Evolutionary conservation across 2,329 filamentous ascomycete species (phyloP), one percentile per base, ranked within the genome.

Genomic region (Fusarium xyrophilum): DNA sequence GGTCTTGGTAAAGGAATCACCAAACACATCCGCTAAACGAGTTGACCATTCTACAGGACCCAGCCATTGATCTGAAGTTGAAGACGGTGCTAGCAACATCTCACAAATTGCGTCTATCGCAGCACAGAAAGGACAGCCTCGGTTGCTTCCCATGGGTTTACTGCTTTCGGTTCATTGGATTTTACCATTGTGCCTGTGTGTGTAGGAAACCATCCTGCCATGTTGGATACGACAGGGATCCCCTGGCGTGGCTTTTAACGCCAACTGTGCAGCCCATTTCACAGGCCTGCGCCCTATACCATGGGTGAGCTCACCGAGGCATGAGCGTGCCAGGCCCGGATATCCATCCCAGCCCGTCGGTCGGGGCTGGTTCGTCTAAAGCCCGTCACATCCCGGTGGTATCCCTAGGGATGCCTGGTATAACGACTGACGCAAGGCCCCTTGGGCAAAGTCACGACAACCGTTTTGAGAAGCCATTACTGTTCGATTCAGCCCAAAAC

Each of bases 321-420:
- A 38, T 52, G 53, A 63, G 38, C 47, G 58, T 46, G 52, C 57
- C 58, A 63, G 60, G 55, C 54, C 47, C 70, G 67, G 65, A 65
- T 39, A 70, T 70, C 63, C 46, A 72, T 71, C 65, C 57, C 65
- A 73, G 72, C 70, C 70, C 63, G 67, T 74, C 74, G 65, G 72
- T 46, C 40, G 55, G 52, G 56, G 46, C 32, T 51, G 46, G 52
- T 40, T 51, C 57, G 48, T 71, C 38, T 43, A 44, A 44, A 68
- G 47, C 57, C 56, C 56, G 57, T 67, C 50, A 68, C 56, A 48
- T 62, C 60, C 55, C 43, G 56, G 43, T 50, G 38, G 19, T 56
- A 50, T 62, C 47, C 38, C 40, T 54, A 44, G 55, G 40, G 47
- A 42, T 13, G 21, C 15, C 19, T 42, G 23, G 33, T 43, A 21